Percentiles rank a stretch among this genome's conserved stretches.
These are phyloP conservation scores for Aureobasidium vineae DNA, from an alignment of 2,329 filamentous ascomycete species.

Conservation along the genomic window DNA sequence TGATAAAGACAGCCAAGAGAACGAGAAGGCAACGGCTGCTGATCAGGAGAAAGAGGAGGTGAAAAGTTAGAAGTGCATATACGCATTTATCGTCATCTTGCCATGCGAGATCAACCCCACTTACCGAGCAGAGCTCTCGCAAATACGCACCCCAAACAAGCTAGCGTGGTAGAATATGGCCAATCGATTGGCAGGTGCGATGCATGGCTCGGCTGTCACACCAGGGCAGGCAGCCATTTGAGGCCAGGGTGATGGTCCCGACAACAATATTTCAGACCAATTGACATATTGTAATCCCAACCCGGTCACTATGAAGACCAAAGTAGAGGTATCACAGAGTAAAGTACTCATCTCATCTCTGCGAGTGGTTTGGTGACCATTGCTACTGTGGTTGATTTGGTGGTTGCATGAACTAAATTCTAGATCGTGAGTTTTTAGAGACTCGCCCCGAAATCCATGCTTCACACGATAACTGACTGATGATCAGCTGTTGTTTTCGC, in stretches of 20 bases:
- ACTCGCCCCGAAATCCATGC: too few species aligned
- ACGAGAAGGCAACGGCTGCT: neutral
- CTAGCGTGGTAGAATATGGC: neutral
- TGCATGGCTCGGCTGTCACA: neutral
- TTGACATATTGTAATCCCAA: neutral
- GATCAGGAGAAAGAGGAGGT: neutral
- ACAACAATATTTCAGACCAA: neutral
- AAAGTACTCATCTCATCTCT: too few species aligned
- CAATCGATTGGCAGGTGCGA: neutral
- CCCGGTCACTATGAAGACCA: too few species aligned
- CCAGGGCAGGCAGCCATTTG: neutral
- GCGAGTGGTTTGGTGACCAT: too few species aligned
- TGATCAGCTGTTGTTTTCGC: too few species aligned
- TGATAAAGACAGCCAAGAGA: neutral
- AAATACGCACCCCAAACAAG: neutral
- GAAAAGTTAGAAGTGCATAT: slow-evolving; percentile 11
- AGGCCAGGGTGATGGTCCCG: neutral
- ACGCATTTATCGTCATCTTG: neutral
- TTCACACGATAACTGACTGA: too few species aligned
- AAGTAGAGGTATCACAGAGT: too few species aligned
- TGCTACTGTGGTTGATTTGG: too few species aligned
- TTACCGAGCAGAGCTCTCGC: neutral
- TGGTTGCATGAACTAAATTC: too few species aligned
- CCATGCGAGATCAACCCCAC: neutral
- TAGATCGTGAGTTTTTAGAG: too few species aligned